A percentile compares a stretch with the other conserved stretches of the same genome.
Evolutionary conservation across 202 grass and related monocot genomes (phyloP).

Genomic region (Zizania palustris): DNA sequence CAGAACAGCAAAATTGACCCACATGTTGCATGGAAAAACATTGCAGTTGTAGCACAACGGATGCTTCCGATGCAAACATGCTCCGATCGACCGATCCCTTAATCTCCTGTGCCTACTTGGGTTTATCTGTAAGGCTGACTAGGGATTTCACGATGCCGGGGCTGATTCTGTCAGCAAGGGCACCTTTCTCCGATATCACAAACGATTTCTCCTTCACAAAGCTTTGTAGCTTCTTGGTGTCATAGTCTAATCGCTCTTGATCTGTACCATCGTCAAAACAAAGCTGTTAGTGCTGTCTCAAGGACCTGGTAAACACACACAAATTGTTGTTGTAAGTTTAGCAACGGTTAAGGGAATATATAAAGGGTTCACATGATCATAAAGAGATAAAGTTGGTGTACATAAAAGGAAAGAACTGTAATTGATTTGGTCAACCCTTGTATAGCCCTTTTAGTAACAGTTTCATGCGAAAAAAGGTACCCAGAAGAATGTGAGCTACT

Average conservation of each 20-base stretch:
- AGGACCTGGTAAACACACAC: neutral
- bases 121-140: conserved; percentile 58
- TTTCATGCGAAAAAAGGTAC: neutral
- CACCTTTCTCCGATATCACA: conserved; percentile 78
- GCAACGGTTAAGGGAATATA: neutral
- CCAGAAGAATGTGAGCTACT: neutral
- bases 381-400: neutral
- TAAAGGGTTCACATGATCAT: neutral
- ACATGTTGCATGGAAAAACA: no score
- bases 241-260: conserved; percentile 70
- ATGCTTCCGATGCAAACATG: conserved; percentile 26
- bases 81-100: neutral
- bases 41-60: neutral
- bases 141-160: conserved; percentile 64
- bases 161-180: conserved; percentile 61
- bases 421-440: neutral
- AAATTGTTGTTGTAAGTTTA: neutral
- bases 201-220: conserved; percentile 85
- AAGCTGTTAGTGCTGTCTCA: neutral
- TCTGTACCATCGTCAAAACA: conserved; percentile 43
- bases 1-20: no score
- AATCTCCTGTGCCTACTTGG: conserved; percentile 31
- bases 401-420: neutral
- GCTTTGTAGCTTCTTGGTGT: conserved; percentile 83
- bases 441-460: conserved; percentile 4